Evolutionary conservation across 2,329 filamentous ascomycete species (phyloP).

Genomic region (Exserohilum turcica): DNA sequence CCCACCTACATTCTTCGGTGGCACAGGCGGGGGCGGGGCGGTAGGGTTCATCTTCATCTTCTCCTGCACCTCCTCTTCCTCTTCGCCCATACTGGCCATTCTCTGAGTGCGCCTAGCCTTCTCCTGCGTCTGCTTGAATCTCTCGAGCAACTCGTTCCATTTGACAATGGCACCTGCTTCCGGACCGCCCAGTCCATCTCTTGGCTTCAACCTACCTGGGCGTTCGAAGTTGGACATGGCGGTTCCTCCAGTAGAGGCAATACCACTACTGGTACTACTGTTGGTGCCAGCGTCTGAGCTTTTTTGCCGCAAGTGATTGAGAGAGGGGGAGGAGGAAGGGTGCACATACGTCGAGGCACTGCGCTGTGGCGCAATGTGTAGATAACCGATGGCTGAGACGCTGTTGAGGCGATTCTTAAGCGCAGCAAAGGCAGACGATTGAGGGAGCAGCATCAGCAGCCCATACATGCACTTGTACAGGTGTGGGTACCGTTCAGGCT

Average conservation of each 20-base stretch:
- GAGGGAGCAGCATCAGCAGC: conserved; percentile 95
- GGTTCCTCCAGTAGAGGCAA: conserved; percentile 28
- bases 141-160: conserved; percentile 92
- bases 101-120: conserved; percentile 74
- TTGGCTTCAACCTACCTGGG: conserved; percentile 72
- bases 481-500: conserved; percentile 92
- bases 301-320: conserved; percentile 50
- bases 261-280: conserved; percentile 26
- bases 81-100: conserved; percentile 49
- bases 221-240: conserved; percentile 53
- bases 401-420: conserved; percentile 96
- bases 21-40: conserved; percentile 32
- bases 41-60: conserved; percentile 37
- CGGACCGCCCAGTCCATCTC: conserved; percentile 42
- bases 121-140: conserved; percentile 91
- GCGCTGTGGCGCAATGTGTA: conserved; percentile 76
- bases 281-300: conserved; percentile 48
- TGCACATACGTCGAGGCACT: conserved; percentile 69
- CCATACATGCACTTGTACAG: conserved; percentile 98
- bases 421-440: conserved; percentile 95
- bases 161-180: conserved; percentile 79
- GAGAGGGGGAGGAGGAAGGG: conserved; percentile 38
- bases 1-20: conserved; percentile 27
- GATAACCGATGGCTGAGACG: conserved; percentile 93
- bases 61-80: conserved; percentile 39